Evolutionary conservation across 768 basidiomycete genomes (phyloP), one percentile per base, ranked within the genome.

Genomic region (Mycena kentingensis): DNA sequence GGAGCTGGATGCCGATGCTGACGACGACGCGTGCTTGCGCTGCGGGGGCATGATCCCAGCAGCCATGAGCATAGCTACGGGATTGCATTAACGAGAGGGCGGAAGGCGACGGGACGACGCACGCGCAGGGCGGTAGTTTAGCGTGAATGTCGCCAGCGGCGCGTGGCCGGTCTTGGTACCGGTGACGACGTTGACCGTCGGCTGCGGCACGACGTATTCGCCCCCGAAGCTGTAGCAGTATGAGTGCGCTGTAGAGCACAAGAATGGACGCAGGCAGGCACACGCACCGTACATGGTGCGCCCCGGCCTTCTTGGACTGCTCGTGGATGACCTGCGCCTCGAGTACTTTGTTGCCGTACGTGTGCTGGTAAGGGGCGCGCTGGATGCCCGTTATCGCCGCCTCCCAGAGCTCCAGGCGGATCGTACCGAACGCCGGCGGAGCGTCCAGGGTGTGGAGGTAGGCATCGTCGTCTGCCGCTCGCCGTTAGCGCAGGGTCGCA

Each of bases 41-140:
- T 3, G 24, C 24, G 11, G 57, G 12, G 57, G 57, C 34, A 58
- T 54, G 38, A 58, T 58, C 2, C 57, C 57, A 41, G 41, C 46
- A 15, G 50, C 57, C 29, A 51, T 29, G 12, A 58, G n/a, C 8
- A 58, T 54, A 29, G 29, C 57, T 58, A 29, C 25, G 25, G n/a
- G 5, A 22, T 25, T 18, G 34, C 31, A 18, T 18, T 16, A 34
- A 26, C 11, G 34, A 6, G 22, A 5, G 25, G 3, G 32, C 29
- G 11, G 7, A 36, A 38, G n/a, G n/a, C 16, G 13, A 38, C n/a
- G 13, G 5, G n/a, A 34, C 32, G 15, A 41, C 16, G 63, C 62
- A 62, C 73, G 67, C 26, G 63, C 51, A 5, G 78, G 76, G 25
- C 68, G 57, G 51, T 73, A 73, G 36, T 63, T 67, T 58, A 71